phyloP scores from a whole-genome alignment of 331 rosid genomes.

The Telfairia occidentalis region DNA sequence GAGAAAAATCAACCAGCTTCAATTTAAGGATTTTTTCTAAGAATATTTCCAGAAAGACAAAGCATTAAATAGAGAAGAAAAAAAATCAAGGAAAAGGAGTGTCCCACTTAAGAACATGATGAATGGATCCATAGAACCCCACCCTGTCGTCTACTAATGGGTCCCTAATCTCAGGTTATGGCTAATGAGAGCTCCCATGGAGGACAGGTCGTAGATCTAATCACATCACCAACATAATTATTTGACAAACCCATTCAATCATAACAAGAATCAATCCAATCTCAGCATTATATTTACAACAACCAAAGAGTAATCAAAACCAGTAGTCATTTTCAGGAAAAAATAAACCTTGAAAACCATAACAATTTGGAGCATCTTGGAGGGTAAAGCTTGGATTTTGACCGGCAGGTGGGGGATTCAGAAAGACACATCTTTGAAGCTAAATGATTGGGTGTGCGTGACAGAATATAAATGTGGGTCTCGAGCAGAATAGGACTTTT shows the following conservation, averaged over 20 bases:
- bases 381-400: slow-evolving; percentile 3
- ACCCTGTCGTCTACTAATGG: background rate
- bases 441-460: slow-evolving; percentile 3
- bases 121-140: slow-evolving; percentile 3
- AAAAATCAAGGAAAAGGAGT: background rate
- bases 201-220: background rate
- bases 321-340: background rate
- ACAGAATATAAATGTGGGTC: slow-evolving; percentile 4
- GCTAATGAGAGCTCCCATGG: background rate
- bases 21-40: background rate
- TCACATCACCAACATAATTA: background rate
- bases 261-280: background rate
- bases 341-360: background rate
- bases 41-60: background rate
- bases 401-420: background rate
- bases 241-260: background rate
- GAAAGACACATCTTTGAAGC: background rate
- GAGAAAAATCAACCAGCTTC: background rate
- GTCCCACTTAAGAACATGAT: background rate
- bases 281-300: background rate
- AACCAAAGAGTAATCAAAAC: background rate
- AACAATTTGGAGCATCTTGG: background rate
- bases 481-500: background rate
- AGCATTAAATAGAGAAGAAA: background rate
- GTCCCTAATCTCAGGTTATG: background rate